Conservation (phyloP, 352 stramenopile species). For the Phytophthora hibernalis region DNA sequence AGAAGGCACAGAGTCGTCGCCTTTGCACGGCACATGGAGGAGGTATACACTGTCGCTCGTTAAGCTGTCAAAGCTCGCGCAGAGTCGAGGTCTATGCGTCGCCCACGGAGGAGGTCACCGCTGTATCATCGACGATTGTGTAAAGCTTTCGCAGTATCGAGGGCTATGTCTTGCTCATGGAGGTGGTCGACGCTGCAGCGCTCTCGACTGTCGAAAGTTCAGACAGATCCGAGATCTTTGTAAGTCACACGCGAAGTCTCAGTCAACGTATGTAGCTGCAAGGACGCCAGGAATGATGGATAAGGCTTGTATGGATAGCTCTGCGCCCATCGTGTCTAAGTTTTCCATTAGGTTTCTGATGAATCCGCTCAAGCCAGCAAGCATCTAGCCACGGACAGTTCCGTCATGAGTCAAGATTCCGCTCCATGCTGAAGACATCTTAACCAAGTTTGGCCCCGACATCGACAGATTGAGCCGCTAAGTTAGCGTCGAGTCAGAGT, state of each 20-base stretch:
- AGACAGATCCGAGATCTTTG: constrained; percentile 14
- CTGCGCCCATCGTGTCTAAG: too few relatives aligned
- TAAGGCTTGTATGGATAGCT: too few relatives aligned
- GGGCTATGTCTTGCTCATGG: constrained; percentile 7
- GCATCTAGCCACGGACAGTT: too few relatives aligned
- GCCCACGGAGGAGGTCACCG: not conserved
- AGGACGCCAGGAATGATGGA: too few relatives aligned
- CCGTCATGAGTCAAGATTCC: too few relatives aligned
- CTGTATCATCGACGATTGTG: not conserved
- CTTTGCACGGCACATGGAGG: constrained; percentile 7
- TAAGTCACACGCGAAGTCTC: constrained; percentile 9
- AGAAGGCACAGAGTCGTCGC: not conserved
- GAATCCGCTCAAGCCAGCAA: too few relatives aligned
- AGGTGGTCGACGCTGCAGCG: constrained; percentile 13
- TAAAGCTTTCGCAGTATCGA: constrained; percentile 14
- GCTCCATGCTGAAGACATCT: too few relatives aligned
- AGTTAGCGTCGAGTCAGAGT: too few relatives aligned
- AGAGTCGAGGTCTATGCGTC: not conserved
- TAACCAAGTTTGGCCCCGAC: too few relatives aligned
- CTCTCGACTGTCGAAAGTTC: constrained; percentile 8
- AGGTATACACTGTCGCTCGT: not conserved
- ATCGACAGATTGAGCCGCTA: too few relatives aligned
- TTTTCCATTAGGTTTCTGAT: too few relatives aligned
- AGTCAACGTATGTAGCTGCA: too few relatives aligned
- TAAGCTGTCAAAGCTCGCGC: not conserved